phyloP scores from a whole-genome alignment of 257 asterid species.

The Pogostemon cablin region DNA sequence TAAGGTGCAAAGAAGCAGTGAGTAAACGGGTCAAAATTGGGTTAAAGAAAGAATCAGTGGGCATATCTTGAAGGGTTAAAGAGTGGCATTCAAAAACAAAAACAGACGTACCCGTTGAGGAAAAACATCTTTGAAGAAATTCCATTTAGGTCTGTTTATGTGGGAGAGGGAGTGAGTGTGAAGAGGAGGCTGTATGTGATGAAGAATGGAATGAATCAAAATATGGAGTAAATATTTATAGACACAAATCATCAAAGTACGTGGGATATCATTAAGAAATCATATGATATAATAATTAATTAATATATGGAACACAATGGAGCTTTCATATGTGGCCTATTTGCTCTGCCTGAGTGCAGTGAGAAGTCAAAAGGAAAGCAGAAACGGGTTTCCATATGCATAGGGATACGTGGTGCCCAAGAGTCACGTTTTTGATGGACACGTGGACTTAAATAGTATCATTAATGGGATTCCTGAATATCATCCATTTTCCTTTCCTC shows the following conservation, averaged over 20 bases:
- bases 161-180: neutral
- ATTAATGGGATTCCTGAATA: no score
- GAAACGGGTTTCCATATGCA: slow-evolving; percentile 26
- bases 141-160: neutral
- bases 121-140: neutral
- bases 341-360: no score
- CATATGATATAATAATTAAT: no score
- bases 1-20: slow-evolving; percentile 55
- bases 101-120: slow-evolving; percentile 35
- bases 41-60: slow-evolving; percentile 36
- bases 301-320: no score
- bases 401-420: slow-evolving; percentile 42
- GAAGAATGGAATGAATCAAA: no score
- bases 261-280: no score
- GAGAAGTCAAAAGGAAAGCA: neutral
- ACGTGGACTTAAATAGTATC: neutral
- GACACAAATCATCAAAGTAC: no score
- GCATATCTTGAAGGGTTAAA: slow-evolving; percentile 29
- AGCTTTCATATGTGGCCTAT: no score
- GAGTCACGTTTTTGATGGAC: neutral
- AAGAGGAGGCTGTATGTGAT: no score
- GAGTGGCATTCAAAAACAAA: slow-evolving; percentile 33
- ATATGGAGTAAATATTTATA: no score
- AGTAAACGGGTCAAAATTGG: slow-evolving; percentile 56
- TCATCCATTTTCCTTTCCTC: no score